Conservation (phyloP, 345 rosid genomes). For the Melastoma malabathricum region DNA sequence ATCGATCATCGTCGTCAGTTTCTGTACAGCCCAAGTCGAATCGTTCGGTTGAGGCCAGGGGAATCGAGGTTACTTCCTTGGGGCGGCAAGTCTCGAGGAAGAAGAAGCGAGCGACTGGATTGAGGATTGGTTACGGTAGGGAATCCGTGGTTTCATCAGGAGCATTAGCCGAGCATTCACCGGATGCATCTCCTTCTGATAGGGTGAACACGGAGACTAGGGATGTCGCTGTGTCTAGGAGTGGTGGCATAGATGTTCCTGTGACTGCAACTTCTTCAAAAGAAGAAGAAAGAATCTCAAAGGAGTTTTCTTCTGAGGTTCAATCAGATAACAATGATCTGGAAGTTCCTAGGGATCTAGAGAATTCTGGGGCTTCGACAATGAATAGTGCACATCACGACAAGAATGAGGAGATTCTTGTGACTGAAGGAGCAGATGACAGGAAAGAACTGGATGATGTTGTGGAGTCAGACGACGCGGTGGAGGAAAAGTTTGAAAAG, state of each 20-base stretch:
- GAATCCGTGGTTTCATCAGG: constrained; percentile 6
- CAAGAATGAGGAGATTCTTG: too few relatives aligned
- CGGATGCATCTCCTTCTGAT: constrained; percentile 2
- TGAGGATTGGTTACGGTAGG: constrained; percentile 72
- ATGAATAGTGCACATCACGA: too few relatives aligned
- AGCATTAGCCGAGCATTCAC: constrained; percentile 12
- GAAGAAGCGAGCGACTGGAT: constrained; percentile 62
- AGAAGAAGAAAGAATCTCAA: too few relatives aligned
- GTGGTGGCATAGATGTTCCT: too few relatives aligned
- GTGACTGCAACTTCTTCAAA: too few relatives aligned
- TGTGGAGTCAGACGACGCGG: background rate
- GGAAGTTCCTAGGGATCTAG: too few relatives aligned
- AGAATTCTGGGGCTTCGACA: too few relatives aligned
- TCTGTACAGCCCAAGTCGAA: background rate
- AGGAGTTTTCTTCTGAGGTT: too few relatives aligned
- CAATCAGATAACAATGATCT: too few relatives aligned
- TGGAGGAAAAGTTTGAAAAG: constrained; percentile 16
- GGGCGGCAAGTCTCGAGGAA: constrained; percentile 50
- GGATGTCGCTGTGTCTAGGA: too few relatives aligned
- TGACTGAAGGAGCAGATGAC: too few relatives aligned
- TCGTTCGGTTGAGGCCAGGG: background rate
- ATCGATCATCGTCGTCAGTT: too few relatives aligned
- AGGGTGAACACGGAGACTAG: background rate
- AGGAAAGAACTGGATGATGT: background rate
- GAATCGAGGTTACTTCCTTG: constrained; percentile 4